A percentile compares a stretch with the other conserved stretches of the same genome.
phyloP scores from a whole-genome alignment of 140 eudicot species.

The Anethum foeniculum region DNA sequence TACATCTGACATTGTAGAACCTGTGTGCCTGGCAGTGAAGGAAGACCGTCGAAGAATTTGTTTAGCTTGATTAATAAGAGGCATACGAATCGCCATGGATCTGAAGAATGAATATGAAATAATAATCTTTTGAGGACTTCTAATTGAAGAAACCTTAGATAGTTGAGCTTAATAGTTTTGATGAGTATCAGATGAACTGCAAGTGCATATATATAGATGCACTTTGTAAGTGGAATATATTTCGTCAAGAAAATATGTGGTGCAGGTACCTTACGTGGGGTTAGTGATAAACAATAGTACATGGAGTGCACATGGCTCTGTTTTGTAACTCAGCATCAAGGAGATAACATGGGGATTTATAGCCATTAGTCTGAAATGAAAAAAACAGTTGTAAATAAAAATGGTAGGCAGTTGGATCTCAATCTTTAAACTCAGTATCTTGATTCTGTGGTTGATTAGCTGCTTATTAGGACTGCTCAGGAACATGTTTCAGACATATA shows the following conservation, averaged over 20 bases:
- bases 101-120: not conserved
- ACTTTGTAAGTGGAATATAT: not conserved
- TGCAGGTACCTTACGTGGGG: not conserved
- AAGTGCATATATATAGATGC: conserved; percentile 7
- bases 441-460: not conserved
- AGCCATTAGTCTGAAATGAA: no score
- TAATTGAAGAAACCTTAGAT: not conserved
- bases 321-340: not conserved
- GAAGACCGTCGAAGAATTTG: conserved; percentile 8
- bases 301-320: not conserved
- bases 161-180: not conserved
- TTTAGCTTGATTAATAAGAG: not conserved
- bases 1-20: not conserved
- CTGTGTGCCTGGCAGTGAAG: not conserved
- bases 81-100: conserved; percentile 10
- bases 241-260: not conserved
- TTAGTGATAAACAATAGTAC: not conserved
- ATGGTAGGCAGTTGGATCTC: no score
- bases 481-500: not conserved
- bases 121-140: not conserved
- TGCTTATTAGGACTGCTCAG: not conserved
- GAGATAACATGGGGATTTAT: not conserved
- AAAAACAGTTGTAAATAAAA: no score
- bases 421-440: no score
- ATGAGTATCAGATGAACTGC: not conserved